These are phyloP conservation scores for Ceratobasidium sp. DNA, from an alignment of 1,284 basidiomycete genomes.

Conservation along the genomic window DNA sequence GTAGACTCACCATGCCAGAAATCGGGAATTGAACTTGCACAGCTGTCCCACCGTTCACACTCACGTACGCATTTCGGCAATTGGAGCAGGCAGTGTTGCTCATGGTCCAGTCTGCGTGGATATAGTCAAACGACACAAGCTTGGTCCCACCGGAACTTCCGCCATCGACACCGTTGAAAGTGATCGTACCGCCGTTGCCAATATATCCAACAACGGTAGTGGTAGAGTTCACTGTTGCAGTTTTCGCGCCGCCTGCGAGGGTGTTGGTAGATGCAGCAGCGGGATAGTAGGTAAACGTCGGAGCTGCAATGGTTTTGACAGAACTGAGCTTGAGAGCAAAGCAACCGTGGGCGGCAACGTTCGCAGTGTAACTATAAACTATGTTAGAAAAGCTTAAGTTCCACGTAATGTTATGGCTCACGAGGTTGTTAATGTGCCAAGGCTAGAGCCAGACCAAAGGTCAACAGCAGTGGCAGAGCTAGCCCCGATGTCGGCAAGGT, in stretches of 20 bases:
- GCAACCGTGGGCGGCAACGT: constrained; percentile 54
- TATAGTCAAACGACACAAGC: constrained; percentile 57
- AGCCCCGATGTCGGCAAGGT: constrained; percentile 55
- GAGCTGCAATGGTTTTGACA: constrained; percentile 47
- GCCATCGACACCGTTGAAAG: constrained; percentile 55
- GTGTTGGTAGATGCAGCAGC: constrained; percentile 53
- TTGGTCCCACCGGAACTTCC: constrained; percentile 55
- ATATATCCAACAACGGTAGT: constrained; percentile 56
- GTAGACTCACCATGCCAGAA: constrained; percentile 55
- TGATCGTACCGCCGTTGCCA: constrained; percentile 56
- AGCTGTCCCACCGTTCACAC: constrained; percentile 56
- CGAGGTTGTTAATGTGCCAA: constrained; percentile 54
- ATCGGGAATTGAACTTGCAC: constrained; percentile 59
- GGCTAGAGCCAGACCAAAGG: constrained; percentile 52
- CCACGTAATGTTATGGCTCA: constrained; percentile 44
- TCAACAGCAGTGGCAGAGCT: constrained; percentile 54
- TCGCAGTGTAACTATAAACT: constrained; percentile 51
- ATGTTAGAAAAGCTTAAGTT: not conserved
- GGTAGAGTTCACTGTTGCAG: constrained; percentile 53
- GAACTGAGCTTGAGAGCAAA: constrained; percentile 54
- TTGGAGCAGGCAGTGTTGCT: constrained; percentile 58
- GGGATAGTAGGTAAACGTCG: constrained; percentile 53
- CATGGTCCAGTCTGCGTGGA: constrained; percentile 57
- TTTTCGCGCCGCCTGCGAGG: constrained; percentile 54
- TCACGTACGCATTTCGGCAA: constrained; percentile 57